phyloP scores from a whole-genome alignment of 2,329 filamentous ascomycete species.

The Cercospora sojina region DNA sequence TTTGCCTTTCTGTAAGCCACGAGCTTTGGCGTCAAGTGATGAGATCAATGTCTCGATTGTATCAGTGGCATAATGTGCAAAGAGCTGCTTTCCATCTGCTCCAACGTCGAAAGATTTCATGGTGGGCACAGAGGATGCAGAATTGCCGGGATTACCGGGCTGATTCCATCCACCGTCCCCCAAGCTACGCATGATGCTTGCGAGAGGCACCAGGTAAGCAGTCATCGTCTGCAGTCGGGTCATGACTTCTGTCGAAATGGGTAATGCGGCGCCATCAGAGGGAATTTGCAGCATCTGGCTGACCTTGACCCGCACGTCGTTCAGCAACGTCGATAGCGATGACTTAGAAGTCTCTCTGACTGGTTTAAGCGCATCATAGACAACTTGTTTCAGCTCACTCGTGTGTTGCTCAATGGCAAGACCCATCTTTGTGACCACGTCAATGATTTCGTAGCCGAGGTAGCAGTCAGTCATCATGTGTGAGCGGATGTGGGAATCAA shows the following conservation, averaged over 20 bases:
- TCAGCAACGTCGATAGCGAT: slow-evolving; percentile 78
- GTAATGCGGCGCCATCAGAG: slow-evolving; percentile 72
- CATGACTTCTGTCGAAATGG: slow-evolving; percentile 81
- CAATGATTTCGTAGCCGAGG: slow-evolving; percentile 90
- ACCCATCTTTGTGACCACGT: slow-evolving; percentile 79
- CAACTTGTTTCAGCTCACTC: slow-evolving; percentile 77
- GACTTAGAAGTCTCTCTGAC: slow-evolving; percentile 88
- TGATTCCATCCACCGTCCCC: slow-evolving; percentile 86
- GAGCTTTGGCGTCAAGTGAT: slow-evolving; percentile 72
- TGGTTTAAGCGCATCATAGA: slow-evolving; percentile 83
- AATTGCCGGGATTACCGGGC: slow-evolving; percentile 52
- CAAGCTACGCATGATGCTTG: slow-evolving; percentile 85
- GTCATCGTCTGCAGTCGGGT: slow-evolving; percentile 82
- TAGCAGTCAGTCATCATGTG: slow-evolving; percentile 91
- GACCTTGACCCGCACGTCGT: slow-evolving; percentile 74
- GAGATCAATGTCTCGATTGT: slow-evolving; percentile 79
- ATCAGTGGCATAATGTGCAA: slow-evolving; percentile 86
- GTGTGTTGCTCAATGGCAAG: slow-evolving; percentile 77
- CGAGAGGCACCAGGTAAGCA: slow-evolving; percentile 78
- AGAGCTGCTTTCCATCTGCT: slow-evolving; percentile 82
- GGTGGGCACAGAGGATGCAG: slow-evolving; percentile 65
- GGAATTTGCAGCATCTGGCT: slow-evolving; percentile 67
- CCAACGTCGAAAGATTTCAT: slow-evolving; percentile 80
- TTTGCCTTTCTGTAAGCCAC: slow-evolving; percentile 71
- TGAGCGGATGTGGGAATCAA: slow-evolving; percentile 84